Percentiles rank a stretch among this genome's conserved stretches.
phyloP scores from a whole-genome alignment of 257 asterid species.

The Solanum sejunctum region DNA sequence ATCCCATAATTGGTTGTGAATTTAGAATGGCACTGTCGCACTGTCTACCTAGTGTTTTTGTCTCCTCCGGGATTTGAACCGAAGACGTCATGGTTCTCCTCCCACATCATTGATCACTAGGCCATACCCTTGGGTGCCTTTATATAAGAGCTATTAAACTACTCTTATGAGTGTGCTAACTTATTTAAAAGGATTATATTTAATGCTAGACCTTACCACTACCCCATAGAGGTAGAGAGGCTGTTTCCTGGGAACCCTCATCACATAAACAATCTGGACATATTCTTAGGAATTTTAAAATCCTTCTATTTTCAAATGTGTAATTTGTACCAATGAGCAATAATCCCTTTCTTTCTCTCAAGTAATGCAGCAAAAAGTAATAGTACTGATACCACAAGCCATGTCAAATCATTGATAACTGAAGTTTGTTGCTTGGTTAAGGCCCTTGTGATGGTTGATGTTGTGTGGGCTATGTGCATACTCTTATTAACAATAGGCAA shows the following conservation, averaged over 20 bases:
- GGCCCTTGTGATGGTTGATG: background rate
- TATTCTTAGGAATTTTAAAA: background rate
- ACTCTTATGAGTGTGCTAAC: background rate
- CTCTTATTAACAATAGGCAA: background rate
- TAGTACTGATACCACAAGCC: background rate
- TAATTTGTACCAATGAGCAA: background rate
- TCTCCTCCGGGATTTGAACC: no score
- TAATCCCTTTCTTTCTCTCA: background rate
- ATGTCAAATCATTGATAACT: background rate
- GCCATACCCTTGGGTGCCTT: background rate
- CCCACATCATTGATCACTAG: no score
- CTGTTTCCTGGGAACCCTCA: no score
- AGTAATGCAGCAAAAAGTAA: background rate
- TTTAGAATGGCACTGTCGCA: no score
- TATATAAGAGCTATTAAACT: background rate
- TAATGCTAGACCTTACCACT: background rate
- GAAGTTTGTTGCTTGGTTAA: background rate
- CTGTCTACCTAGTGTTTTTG: no score
- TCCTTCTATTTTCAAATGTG: background rate
- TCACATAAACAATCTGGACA: no score
- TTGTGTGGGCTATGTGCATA: background rate
- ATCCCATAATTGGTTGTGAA: no score
- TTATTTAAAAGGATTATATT: background rate
- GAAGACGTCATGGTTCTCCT: no score
- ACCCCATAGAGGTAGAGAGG: no score